Base-by-base conservation (phyloP, 1,284 basidiomycete genomes). In the Sporisorium scitamineum region DNA sequence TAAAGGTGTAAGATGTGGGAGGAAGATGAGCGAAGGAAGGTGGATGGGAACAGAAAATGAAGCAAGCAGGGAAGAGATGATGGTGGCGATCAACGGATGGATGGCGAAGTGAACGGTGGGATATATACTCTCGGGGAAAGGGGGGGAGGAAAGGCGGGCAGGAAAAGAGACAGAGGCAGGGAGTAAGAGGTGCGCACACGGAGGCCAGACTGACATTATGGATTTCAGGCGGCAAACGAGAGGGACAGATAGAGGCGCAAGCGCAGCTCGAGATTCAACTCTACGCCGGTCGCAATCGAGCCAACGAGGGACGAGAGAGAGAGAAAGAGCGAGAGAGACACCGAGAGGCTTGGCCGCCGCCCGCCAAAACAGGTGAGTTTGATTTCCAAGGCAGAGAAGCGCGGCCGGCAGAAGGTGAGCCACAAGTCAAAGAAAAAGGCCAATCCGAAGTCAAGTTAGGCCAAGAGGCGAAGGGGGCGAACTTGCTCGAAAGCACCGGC, bases 61-160 rank as follows among this genome's bases (percentile, higher is more conserved):
- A 51, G 52, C 34, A 60, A 53, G 54, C 29, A 53, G 24, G 39
- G 13, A 54, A 16, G 48, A 26, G 32, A 29, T 27, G 34, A 5
- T 22, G 39, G 22, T 34, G 20, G 54, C 31, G 5, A n/a, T 37
- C 32, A 41, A 16, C 24, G 57, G 53, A 57, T 61, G 61, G 61
- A 64, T 63, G 60, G 32, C 2, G 22, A 22, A 42, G 52, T 11
- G n/a, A 16, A 29, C 24, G 31, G 53, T 13, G 22, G 54, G 34
- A 55, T 62, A 71, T 71, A 71, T 71, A 71, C 42, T 56, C 56
- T 54, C 53, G 11, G 41, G 26, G 20, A 34, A 41, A 22, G 32
- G 54, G 29, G 26, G 50, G 56, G 34, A 16, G 20, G 44, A 29
- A 34, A 18, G 18, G 14, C 14, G 32, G 45, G 50, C 31, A 34